These are phyloP conservation scores for Fusarium xylarioides DNA, from an alignment of 2,329 filamentous ascomycete species.

Conservation along the genomic window DNA sequence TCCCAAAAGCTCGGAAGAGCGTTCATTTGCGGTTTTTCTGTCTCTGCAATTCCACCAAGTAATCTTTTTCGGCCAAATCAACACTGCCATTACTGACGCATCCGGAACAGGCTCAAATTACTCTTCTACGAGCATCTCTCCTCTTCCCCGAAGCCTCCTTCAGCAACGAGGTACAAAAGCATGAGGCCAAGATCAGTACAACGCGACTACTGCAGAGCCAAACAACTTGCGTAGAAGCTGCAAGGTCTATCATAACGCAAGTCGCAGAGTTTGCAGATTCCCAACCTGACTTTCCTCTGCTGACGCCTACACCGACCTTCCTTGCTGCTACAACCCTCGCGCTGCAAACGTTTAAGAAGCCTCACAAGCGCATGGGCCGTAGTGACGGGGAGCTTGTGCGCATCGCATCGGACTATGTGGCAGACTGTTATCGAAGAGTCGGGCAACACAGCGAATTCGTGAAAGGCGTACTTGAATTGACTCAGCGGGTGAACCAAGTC, in stretches of 20 bases:
- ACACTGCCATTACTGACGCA: accelerated
- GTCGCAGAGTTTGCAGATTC: conserved; percentile 33
- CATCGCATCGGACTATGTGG: conserved; percentile 22
- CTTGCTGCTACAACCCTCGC: conserved; percentile 31
- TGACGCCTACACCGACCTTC: conserved; percentile 28
- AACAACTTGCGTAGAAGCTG: conserved; percentile 33
- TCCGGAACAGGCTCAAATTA: conserved; percentile 24
- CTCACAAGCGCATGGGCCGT: conserved; percentile 36
- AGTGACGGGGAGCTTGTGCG: conserved; percentile 34
- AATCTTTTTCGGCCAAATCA: background rate
- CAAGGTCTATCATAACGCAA: conserved; percentile 32
- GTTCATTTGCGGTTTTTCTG: conserved; percentile 18
- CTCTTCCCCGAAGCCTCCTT: conserved; percentile 33
- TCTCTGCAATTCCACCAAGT: conserved; percentile 34
- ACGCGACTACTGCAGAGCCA: conserved; percentile 28
- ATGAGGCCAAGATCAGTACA: conserved; percentile 23
- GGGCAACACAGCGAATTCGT: conserved; percentile 30
- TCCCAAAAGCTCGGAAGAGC: conserved; percentile 1
- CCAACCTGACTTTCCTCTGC: conserved; percentile 16
- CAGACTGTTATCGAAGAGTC: conserved; percentile 21
- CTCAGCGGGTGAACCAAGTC: conserved; percentile 28
- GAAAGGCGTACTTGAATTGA: conserved; percentile 19
- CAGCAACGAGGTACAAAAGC: conserved; percentile 20
- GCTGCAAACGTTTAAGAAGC: conserved; percentile 35
- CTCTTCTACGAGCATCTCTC: conserved; percentile 29